Percentiles rank a stretch among this genome's conserved stretches.
Evolutionary conservation across 2,329 filamentous ascomycete species (phyloP).

Genomic region (Exophiala bonariae): DNA sequence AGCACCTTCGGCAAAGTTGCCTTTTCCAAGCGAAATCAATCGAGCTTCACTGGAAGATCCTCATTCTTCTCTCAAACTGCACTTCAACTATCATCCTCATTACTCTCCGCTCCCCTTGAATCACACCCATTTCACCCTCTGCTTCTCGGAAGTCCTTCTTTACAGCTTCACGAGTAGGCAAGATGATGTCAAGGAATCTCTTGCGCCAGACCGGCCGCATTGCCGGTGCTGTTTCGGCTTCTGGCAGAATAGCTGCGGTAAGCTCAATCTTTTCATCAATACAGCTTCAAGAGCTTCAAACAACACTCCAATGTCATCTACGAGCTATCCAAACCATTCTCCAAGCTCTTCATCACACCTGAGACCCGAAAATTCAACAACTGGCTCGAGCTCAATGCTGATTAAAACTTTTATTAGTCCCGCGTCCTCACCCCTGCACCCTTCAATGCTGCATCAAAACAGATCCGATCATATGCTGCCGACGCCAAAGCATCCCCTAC

Average conservation of each 20-base stretch:
- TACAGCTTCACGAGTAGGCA: constrained; percentile 42
- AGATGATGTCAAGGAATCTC: constrained; percentile 95
- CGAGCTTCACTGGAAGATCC: constrained; percentile 11
- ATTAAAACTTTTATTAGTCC: constrained; percentile 57
- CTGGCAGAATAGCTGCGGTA: constrained; percentile 91
- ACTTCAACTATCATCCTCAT: constrained; percentile 17
- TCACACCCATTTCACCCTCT: constrained; percentile 28
- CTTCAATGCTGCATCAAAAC: constrained; percentile 68
- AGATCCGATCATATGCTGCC: constrained; percentile 83
- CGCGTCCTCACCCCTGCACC: constrained; percentile 81
- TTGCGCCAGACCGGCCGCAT: constrained; percentile 94
- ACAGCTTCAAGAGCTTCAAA: constrained; percentile 43
- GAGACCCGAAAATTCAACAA: background rate
- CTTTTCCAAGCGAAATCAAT: no score
- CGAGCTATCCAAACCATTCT: constrained; percentile 5
- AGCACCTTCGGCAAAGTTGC: no score
- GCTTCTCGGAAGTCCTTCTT: constrained; percentile 21
- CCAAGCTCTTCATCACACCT: constrained; percentile 7
- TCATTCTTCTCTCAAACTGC: constrained; percentile 12
- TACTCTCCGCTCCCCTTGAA: constrained; percentile 43
- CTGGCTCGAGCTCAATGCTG: constrained; percentile 33
- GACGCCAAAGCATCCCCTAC: constrained; percentile 95
- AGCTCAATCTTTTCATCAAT: constrained; percentile 56
- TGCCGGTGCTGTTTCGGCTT: constrained; percentile 89
- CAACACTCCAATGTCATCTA: constrained; percentile 41